Evolutionary conservation across 2,329 filamentous ascomycete species (phyloP).

Genomic region (Reticulascus tulasneorum): DNA sequence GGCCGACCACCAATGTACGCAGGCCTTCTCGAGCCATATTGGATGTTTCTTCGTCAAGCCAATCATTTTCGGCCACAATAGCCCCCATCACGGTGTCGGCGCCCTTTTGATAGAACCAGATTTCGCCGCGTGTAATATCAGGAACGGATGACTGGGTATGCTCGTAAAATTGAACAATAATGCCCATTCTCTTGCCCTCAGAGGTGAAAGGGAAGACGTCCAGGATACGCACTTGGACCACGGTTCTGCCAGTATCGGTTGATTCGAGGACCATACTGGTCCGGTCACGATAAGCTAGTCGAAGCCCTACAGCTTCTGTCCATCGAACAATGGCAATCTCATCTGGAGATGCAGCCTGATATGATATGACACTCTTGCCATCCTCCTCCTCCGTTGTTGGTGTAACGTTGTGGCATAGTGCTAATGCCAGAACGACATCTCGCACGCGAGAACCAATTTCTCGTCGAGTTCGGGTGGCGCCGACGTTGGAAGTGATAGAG

Average conservation of each 20-base stretch:
- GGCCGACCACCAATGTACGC: constrained; percentile 89
- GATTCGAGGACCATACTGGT: constrained; percentile 80
- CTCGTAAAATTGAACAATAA: constrained; percentile 82
- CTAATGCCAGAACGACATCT: constrained; percentile 87
- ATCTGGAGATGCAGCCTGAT: constrained; percentile 95
- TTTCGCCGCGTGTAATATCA: constrained; percentile 63
- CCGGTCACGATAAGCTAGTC: constrained; percentile 79
- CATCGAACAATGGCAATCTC: constrained; percentile 97
- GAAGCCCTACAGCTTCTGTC: constrained; percentile 88
- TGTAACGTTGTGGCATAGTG: constrained; percentile 95
- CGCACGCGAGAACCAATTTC: constrained; percentile 92
- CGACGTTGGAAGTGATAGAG: constrained; percentile 53
- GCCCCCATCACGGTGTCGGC: constrained; percentile 97
- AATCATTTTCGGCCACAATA: constrained; percentile 94
- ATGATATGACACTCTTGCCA: constrained; percentile 73
- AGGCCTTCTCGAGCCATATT: constrained; percentile 98
- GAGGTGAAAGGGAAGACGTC: constrained; percentile 98
- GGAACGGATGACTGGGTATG: constrained; percentile 44
- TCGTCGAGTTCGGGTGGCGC: constrained; percentile 77
- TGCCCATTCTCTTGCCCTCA: constrained; percentile 96
- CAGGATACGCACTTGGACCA: constrained; percentile 82
- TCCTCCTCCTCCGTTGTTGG: constrained; percentile 82
- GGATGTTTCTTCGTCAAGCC: constrained; percentile 98
- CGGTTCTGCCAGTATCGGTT: constrained; percentile 65
- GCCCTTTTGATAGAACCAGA: constrained; percentile 98